phyloP scores from a whole-genome alignment of 164 flowering plant genomes.

The Liquidambar formosana region DNA sequence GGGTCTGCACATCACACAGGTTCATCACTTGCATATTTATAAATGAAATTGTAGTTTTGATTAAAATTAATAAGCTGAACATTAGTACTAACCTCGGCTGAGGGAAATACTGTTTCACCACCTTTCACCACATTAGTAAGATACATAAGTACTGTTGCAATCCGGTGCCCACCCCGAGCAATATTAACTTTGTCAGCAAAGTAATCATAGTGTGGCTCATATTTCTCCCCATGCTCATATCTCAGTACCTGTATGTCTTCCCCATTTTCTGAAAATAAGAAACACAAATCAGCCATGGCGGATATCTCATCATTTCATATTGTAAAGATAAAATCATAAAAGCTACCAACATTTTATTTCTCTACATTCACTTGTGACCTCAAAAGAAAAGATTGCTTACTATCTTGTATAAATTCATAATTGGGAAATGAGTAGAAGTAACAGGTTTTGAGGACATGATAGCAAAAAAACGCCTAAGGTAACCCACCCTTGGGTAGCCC shows the following conservation, averaged over 20 bases:
- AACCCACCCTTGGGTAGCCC: too few relatives aligned
- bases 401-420: neutral
- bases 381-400: neutral
- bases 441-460: neutral
- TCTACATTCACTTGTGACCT: neutral
- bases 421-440: neutral
- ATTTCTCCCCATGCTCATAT: conserved; percentile 91
- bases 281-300: neutral
- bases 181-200: conserved; percentile 80
- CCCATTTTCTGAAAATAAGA: conserved; percentile 71
- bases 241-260: conserved; percentile 91
- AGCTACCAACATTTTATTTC: neutral
- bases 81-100: conserved; percentile 74
- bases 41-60: too few relatives aligned
- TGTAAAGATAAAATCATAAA: neutral
- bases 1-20: too few relatives aligned
- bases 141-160: conserved; percentile 96
- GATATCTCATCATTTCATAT: neutral
- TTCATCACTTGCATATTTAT: too few relatives aligned
- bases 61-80: neutral
- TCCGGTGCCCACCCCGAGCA: conserved; percentile 92
- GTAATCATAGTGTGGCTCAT: conserved; percentile 93
- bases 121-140: conserved; percentile 84
- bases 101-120: conserved; percentile 96
- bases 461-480: neutral